Conservation (phyloP, 1,284 basidiomycete species). For the Xerocomus amazonicus region DNA sequence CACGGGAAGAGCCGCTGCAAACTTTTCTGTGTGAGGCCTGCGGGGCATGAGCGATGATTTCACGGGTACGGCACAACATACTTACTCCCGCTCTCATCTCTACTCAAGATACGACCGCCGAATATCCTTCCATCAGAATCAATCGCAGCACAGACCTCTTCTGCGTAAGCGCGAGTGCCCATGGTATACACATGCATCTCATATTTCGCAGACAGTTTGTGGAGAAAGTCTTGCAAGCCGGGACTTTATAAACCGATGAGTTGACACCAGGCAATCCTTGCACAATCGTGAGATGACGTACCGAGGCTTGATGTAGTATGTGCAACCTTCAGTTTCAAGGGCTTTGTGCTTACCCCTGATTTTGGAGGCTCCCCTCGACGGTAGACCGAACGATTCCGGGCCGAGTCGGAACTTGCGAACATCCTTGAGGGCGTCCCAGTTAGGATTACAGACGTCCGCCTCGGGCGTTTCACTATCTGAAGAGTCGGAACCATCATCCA, state of each 20-base stretch:
- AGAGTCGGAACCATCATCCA: slow-evolving; percentile 30
- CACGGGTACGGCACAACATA: slow-evolving; percentile 13
- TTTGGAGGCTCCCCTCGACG: slow-evolving; percentile 29
- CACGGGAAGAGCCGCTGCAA: slow-evolving; percentile 90
- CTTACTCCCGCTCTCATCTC: slow-evolving; percentile 94
- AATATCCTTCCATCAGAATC: slow-evolving; percentile 88
- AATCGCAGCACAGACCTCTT: slow-evolving; percentile 90
- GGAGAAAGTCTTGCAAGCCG: slow-evolving; percentile 79
- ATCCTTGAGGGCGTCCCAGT: slow-evolving; percentile 85
- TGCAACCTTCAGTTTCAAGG: slow-evolving; percentile 75
- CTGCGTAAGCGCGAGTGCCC: slow-evolving; percentile 96
- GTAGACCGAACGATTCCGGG: slow-evolving; percentile 66
- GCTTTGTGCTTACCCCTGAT: slow-evolving; percentile 56
- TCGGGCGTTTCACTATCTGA: slow-evolving; percentile 41
- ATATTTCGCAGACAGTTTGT: slow-evolving; percentile 72
- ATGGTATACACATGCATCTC: slow-evolving; percentile 99
- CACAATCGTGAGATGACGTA: slow-evolving; percentile 36
- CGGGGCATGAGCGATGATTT: slow-evolving; percentile 8
- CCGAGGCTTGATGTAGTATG: slow-evolving; percentile 98
- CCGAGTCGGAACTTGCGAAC: slow-evolving; percentile 85
- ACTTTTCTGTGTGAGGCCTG: slow-evolving; percentile 87
- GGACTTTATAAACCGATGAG: slow-evolving; percentile 54
- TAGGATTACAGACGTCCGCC: slow-evolving; percentile 73
- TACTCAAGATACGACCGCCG: slow-evolving; percentile 82
- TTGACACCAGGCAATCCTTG: slow-evolving; percentile 1